Conservation (phyloP, 257 asterid species). For the Solanum pimpinellifolium region DNA sequence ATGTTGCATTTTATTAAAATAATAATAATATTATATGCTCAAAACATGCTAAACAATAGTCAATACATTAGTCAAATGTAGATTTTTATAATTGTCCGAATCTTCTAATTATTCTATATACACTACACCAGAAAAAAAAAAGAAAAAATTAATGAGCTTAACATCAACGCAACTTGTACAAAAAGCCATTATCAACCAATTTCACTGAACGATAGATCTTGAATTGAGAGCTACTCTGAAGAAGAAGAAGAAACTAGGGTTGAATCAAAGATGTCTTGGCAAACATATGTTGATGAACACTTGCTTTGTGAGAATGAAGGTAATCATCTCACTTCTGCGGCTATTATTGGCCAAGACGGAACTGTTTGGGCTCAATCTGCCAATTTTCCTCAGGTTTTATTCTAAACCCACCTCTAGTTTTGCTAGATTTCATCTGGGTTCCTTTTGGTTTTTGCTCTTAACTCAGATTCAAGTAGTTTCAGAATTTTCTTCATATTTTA, state of each 20-base stretch:
- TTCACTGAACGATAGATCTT: not conserved
- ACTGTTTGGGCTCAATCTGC: conserved; percentile 20
- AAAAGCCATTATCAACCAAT: not conserved
- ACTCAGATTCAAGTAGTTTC: not conserved
- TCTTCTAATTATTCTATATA: not conserved
- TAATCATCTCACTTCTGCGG: conserved; percentile 21
- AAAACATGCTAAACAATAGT: not conserved
- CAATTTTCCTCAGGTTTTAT: conserved; percentile 18
- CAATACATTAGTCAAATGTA: not conserved
- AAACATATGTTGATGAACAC: conserved; percentile 19
- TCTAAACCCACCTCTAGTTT: not conserved
- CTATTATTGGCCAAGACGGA: conserved; percentile 22
- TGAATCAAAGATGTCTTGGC: conserved; percentile 16
- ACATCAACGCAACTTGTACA: conserved; percentile 13
- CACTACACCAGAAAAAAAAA: not conserved
- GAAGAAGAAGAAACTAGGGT: not conserved
- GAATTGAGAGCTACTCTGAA: not conserved
- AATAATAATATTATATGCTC: not conserved
- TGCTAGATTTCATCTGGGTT: not conserved
- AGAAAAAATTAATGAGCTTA: conserved; percentile 4
- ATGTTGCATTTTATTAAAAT: not conserved
- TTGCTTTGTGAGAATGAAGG: conserved; percentile 27
- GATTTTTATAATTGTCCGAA: not conserved
- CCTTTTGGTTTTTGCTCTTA: not conserved
- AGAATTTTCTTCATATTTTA: not conserved